phyloP scores from a whole-genome alignment of 768 basidiomycete genomes.

The Termitomyces sp. region DNA sequence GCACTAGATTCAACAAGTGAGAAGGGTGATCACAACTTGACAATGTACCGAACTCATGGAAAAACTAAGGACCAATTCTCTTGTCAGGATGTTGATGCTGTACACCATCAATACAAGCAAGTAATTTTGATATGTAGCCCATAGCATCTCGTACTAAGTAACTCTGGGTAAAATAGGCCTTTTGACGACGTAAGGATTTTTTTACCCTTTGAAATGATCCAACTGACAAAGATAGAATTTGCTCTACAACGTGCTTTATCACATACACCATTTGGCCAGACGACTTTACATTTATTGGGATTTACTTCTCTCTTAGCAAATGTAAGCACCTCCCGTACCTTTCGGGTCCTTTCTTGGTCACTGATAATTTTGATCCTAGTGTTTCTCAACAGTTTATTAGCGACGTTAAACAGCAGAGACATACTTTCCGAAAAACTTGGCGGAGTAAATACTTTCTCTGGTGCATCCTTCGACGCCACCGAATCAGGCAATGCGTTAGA shows the following conservation, averaged over 20 bases:
- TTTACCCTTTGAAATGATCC: background rate
- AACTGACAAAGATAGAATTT: conserved; percentile 16
- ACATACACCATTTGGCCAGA: conserved; percentile 44
- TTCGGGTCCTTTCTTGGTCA: background rate
- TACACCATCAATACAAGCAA: conserved; percentile 48
- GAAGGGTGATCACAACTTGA: background rate
- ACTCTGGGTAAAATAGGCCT: conserved; percentile 16
- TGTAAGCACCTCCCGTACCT: conserved; percentile 18
- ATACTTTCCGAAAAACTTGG: conserved; percentile 18
- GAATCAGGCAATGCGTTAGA: background rate
- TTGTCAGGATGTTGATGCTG: conserved; percentile 40
- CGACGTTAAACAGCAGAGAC: conserved; percentile 25
- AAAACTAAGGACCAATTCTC: conserved; percentile 37
- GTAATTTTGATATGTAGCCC: conserved; percentile 8
- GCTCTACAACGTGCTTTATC: conserved; percentile 26
- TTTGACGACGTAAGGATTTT: conserved; percentile 27
- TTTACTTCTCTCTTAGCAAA: conserved; percentile 46
- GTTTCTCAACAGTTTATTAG: conserved; percentile 29
- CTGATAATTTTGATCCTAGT: conserved; percentile 12
- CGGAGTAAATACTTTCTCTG: conserved; percentile 15
- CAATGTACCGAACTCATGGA: background rate
- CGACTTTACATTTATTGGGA: conserved; percentile 42
- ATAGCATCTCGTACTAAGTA: background rate
- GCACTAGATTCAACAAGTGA: conserved; percentile 27
- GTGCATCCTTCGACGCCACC: background rate